Evolutionary conservation across 805 yeast genomes (phyloP), one percentile per base, ranked within the genome.

Genomic region (Ogataea chonburiensis): DNA sequence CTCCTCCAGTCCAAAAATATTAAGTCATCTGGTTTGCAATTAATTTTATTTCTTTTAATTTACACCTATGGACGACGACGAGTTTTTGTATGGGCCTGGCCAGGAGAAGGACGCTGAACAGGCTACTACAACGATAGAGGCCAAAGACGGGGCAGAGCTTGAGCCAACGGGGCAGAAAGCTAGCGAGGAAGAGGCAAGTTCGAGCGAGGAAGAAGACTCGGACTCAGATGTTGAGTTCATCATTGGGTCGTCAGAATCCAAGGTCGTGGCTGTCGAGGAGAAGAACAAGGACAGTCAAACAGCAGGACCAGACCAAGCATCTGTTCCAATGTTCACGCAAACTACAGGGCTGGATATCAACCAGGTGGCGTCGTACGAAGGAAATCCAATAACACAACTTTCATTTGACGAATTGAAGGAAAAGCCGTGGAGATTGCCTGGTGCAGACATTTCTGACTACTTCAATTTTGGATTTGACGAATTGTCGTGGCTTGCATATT

Each of bases 381-480:
- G 95, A 3, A 72, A 77, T 49, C 95, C 95, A 4, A 67, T 93
- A 31, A 86, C 95, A 0, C 79, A 83, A 47, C 70, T 91, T 9
- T 82, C 85, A 42, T 71, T 91, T 8, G 91, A 83, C 42, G 82
- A 80, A 36, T 65, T 89, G 31, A 87, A 86, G 46, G 95, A 88
- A 47, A 94, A 94, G 64, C 99, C 99, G 7, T 93, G 99, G 99
- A 75, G 98, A 56, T 79, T 85, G 46, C 97, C 98, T 1, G 98
- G 98, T 24, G 95, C 96, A 3, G 97, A 93, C 62, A 65, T 86
- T 25, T 75, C 95, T 6, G 98, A 93, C 60, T 94, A 88, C 61
- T 93, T 93, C 70, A 93, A 93, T 64, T 93, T 79, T 55, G 98
- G 98, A 2, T 93, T 93, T 56, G 95, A 93, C 58, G 99, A 93